Conservation (phyloP, 2,329 filamentous ascomycete genomes). For the Ophiocordyceps polyrhachis-furcata region DNA sequence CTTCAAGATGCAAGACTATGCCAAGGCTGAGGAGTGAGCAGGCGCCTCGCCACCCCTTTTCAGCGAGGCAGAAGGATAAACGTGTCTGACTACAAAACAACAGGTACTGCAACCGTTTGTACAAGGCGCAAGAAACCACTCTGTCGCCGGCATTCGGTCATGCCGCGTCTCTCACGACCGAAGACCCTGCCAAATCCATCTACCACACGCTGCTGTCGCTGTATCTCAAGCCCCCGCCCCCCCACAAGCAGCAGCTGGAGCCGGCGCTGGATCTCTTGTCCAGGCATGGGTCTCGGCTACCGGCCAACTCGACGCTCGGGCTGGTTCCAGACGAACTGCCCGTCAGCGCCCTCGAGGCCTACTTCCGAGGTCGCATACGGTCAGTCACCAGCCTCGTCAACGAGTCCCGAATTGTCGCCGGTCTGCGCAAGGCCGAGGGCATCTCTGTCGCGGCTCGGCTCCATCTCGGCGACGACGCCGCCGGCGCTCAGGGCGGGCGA, state of each 20-base stretch:
- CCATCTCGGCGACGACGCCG: constrained; percentile 49
- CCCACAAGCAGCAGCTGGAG: constrained; percentile 51
- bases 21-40: constrained; percentile 78
- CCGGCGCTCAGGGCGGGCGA: constrained; percentile 30
- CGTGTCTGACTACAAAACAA: constrained; percentile 5
- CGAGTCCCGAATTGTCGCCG: constrained; percentile 58
- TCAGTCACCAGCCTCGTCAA: constrained; percentile 68
- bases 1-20: constrained; percentile 74
- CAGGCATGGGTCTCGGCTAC: constrained; percentile 78
- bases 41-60: background rate
- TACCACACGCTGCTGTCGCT: constrained; percentile 82
- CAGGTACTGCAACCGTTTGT: constrained; percentile 77
- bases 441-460: constrained; percentile 59
- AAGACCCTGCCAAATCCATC: constrained; percentile 52
- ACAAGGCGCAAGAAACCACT: constrained; percentile 38
- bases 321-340: constrained; percentile 70
- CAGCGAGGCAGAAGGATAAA: background rate
- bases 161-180: constrained; percentile 16
- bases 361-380: constrained; percentile 82
- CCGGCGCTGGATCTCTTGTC: constrained; percentile 79
- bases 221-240: constrained; percentile 65
- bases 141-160: constrained; percentile 15
- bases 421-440: constrained; percentile 59
- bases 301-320: constrained; percentile 67
- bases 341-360: constrained; percentile 63